Evolutionary conservation across 306 rosid genomes (phyloP), one percentile per base, ranked within the genome.

Genomic region (Glycyrrhiza uralensis): DNA sequence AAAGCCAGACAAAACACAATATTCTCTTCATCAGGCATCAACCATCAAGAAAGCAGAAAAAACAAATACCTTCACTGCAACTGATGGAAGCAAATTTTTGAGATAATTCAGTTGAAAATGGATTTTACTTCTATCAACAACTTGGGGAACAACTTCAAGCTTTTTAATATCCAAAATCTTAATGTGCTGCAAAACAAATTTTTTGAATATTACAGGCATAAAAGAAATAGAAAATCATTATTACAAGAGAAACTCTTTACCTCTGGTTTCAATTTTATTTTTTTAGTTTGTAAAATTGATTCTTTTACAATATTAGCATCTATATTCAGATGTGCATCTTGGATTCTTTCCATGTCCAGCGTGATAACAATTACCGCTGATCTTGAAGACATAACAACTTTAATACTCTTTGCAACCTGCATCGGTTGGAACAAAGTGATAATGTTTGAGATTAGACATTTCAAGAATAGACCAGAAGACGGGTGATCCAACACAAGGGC

Each of bases 351-450:
- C 92, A 86, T 74, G 87, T 93, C 97, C 78, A 90, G 94, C 14
- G 85, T 72, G 55, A 93, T 71, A 39, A 68, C 83, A 71, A 93
- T 35, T 68, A 85, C 72, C 47, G 93, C 93, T 52, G 54, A 64
- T 82, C 86, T 87, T 19, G 89, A 63, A 68, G 82, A 69, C 85
- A 81, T 74, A 50, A 86, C 88, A 71, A 77, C 82, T 71, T 89
- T 84, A 54, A 90, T 88, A 72, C 85, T 80, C 81, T 90, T 86
- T 20, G 98, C 92, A 72, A 93, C 84, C 98, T 93, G 86, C 71
- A 82, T 12, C 4, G 54, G 42, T 71, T 24, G 45, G 36, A 51
- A 71, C 24, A 57, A 72, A 51, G 7, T 19, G 58, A 71, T 17
- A 24, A 38, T 22, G 61, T 55, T 38, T 36, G 22, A 47, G 38